phyloP scores from a whole-genome alignment of 345 rosid species.

The Dimocarpus longan region DNA sequence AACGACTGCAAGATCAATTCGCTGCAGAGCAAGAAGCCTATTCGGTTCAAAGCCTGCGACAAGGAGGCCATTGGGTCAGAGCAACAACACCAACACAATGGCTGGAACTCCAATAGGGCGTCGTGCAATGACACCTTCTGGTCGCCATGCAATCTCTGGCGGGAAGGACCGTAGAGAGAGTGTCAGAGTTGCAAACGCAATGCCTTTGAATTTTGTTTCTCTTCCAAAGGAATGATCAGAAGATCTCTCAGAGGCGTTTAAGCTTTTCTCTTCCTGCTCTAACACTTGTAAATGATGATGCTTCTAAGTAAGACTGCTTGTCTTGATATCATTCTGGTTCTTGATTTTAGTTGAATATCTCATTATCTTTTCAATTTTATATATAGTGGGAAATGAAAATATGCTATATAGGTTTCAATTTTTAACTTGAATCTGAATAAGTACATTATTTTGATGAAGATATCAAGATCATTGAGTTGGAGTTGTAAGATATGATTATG shows the following conservation, averaged over 20 bases:
- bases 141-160: slow-evolving; percentile 47
- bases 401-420: no score
- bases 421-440: no score
- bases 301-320: slow-evolving; percentile 1
- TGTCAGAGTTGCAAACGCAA: slow-evolving; percentile 33
- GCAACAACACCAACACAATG: slow-evolving; percentile 50
- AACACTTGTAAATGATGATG: slow-evolving; percentile 28
- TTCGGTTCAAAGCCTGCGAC: slow-evolving; percentile 63
- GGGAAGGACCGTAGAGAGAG: slow-evolving; percentile 70
- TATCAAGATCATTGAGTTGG: no score
- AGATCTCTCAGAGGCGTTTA: slow-evolving; percentile 38
- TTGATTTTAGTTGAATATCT: neutral
- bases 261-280: slow-evolving; percentile 7
- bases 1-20: slow-evolving; percentile 73
- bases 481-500: no score
- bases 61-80: slow-evolving; percentile 82
- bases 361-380: no score
- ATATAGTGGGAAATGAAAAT: no score
- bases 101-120: slow-evolving; percentile 68
- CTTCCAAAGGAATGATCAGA: slow-evolving; percentile 64
- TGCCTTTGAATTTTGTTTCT: slow-evolving; percentile 81
- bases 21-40: slow-evolving; percentile 78
- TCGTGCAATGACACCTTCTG: slow-evolving; percentile 49
- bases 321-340: neutral
- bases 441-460: neutral